Percentiles rank a stretch among this genome's conserved stretches.
Conservation (phyloP, 768 basidiomycete genomes). For the Mycena kentingensis region DNA sequence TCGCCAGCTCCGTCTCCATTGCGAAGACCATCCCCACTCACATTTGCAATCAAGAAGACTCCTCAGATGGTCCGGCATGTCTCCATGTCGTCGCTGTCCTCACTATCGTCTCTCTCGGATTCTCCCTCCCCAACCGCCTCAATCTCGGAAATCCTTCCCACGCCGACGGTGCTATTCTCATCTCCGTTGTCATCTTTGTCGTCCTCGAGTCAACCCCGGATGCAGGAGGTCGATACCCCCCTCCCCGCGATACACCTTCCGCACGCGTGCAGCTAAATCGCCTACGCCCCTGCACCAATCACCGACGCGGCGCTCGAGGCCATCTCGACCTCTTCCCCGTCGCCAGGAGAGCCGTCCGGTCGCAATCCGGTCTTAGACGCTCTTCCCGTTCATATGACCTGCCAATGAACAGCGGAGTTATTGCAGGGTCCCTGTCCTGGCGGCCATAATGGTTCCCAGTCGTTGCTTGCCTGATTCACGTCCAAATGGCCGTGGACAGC, state of each 20-base stretch:
- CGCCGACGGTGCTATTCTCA: neutral
- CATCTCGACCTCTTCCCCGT: neutral
- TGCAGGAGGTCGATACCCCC: neutral
- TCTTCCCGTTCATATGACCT: no score
- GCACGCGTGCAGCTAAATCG: neutral
- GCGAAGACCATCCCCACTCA: no score
- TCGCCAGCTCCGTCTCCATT: neutral
- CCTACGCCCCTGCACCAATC: neutral
- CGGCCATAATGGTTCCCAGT: no score
- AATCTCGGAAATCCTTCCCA: neutral
- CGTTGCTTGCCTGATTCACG: no score
- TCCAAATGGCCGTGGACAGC: no score
- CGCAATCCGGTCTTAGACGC: slow-evolving; percentile 13
- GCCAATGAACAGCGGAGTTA: no score
- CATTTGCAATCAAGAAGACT: neutral
- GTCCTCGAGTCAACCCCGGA: neutral
- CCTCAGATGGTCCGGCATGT: neutral
- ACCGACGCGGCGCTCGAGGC: neutral
- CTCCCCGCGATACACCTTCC: neutral
- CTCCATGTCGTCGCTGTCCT: slow-evolving; percentile 1
- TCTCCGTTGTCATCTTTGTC: neutral
- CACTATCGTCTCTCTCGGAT: neutral
- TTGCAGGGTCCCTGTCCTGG: no score
- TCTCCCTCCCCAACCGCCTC: neutral
- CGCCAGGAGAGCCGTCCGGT: neutral